Percentiles rank a stretch among this genome's conserved stretches.
These are phyloP conservation scores for Acer yangbiense DNA, from an alignment of 345 rosid species.

Conservation along the genomic window DNA sequence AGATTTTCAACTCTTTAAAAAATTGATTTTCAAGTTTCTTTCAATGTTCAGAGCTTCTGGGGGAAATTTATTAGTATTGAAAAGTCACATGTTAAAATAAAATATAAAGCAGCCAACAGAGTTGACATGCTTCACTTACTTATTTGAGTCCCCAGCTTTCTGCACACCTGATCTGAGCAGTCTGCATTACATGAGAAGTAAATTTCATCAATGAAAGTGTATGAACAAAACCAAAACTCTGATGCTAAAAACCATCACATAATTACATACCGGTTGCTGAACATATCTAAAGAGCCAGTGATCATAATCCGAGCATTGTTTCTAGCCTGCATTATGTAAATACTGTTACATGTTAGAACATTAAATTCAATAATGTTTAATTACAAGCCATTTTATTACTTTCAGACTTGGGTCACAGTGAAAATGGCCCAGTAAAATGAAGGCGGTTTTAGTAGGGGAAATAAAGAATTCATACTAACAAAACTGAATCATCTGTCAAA, in stretches of 20 bases:
- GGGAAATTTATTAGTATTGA: background rate
- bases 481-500: background rate
- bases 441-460: background rate
- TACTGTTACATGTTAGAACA: background rate
- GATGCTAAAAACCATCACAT: slow-evolving; percentile 16
- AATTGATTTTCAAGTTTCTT: background rate
- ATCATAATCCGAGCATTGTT: slow-evolving; percentile 77
- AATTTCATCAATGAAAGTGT: slow-evolving; percentile 20
- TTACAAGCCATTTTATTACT: background rate
- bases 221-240: background rate
- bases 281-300: slow-evolving; percentile 63
- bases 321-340: slow-evolving; percentile 55
- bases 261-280: slow-evolving; percentile 50
- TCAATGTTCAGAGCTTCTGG: background rate
- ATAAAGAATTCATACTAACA: background rate
- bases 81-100: background rate
- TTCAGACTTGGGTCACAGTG: background rate
- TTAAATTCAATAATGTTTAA: too few species aligned
- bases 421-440: background rate
- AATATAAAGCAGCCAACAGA: background rate
- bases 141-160: slow-evolving; percentile 52
- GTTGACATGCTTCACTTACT: slow-evolving; percentile 36
- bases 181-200: slow-evolving; percentile 36
- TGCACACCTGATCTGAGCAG: slow-evolving; percentile 57
- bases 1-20: slow-evolving; percentile 1